A percentile compares a stretch with the other conserved stretches of the same genome.
phyloP scores from a whole-genome alignment of 83 land plant species.

The Diphasiastrum complanatum region DNA sequence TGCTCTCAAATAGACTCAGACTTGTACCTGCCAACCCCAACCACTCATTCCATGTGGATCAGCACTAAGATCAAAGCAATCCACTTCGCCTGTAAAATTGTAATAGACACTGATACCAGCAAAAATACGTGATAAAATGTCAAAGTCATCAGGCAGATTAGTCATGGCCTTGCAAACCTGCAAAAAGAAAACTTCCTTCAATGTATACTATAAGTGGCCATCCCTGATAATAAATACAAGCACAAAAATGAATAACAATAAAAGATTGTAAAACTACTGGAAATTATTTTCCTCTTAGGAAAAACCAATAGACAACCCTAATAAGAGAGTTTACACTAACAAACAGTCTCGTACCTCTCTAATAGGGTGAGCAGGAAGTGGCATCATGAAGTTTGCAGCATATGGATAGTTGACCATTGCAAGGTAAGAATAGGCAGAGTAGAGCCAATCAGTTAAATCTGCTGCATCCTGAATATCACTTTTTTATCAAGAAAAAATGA shows the following conservation, averaged over 20 bases:
- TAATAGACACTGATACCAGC: background rate
- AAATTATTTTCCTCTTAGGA: no score
- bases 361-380: constrained; percentile 10
- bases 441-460: background rate
- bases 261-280: no score
- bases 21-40: constrained; percentile 7
- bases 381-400: background rate
- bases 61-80: constrained; percentile 1
- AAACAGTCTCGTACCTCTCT: background rate
- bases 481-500: background rate
- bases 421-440: constrained; percentile 6
- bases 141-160: background rate
- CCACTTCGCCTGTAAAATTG: background rate
- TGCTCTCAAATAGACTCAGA: no score
- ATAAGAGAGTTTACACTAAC: background rate
- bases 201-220: background rate
- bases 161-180: constrained; percentile 11
- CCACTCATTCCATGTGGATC: constrained; percentile 11
- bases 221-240: no score
- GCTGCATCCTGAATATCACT: background rate
- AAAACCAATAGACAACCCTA: no score
- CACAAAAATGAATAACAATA: no score
- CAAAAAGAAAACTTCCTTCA: no score
- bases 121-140: background rate
- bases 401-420: constrained; percentile 9